Evolutionary conservation across 2,329 filamentous ascomycete genomes (phyloP).

Genomic region (Arthroderma sp.): DNA sequence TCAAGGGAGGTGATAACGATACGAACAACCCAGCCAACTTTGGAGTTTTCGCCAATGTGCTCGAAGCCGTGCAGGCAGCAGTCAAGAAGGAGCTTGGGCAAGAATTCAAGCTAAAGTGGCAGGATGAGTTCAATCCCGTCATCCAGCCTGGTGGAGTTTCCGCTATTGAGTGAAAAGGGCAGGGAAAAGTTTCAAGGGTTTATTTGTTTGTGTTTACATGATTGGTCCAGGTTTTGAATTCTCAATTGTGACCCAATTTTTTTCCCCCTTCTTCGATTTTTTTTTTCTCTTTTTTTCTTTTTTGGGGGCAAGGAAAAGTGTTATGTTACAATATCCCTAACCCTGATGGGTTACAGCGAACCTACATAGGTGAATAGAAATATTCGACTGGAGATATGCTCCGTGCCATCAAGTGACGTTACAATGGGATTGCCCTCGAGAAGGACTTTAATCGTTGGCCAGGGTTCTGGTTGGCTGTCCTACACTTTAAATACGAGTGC

Average conservation of each 20-base stretch:
- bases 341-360: neutral
- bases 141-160: slow-evolving; percentile 42
- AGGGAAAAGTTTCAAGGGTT: neutral
- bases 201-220: neutral
- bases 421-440: neutral
- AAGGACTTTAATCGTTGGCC: neutral
- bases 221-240: neutral
- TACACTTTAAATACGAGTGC: neutral
- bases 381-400: neutral
- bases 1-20: slow-evolving; percentile 65
- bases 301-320: neutral
- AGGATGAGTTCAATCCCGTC: slow-evolving; percentile 58
- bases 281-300: neutral
- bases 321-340: neutral
- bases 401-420: neutral
- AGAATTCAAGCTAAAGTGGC: slow-evolving; percentile 63
- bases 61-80: slow-evolving; percentile 57
- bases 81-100: slow-evolving; percentile 58
- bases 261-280: neutral
- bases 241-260: neutral
- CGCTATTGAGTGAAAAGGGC: slow-evolving; percentile 34
- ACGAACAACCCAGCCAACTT: slow-evolving; percentile 66
- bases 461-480: neutral
- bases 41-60: slow-evolving; percentile 61
- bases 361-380: neutral